Evolutionary conservation across 1,284 basidiomycete genomes (phyloP).

Genomic region (Marasmius oreades): DNA sequence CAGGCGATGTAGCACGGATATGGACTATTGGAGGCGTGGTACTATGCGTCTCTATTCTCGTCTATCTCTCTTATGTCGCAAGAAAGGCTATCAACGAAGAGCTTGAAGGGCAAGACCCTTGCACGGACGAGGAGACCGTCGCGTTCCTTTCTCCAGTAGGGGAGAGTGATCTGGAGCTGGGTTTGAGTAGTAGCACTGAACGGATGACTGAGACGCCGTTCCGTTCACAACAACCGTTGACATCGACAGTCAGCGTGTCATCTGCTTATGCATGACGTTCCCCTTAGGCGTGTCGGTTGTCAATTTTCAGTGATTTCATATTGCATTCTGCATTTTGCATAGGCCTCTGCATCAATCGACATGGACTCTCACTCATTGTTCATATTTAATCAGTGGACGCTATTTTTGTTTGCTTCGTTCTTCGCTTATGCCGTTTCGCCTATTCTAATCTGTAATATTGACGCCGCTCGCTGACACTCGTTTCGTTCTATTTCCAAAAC

Average conservation of each 20-base stretch:
- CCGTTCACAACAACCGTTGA: constrained; percentile 25
- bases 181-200: constrained; percentile 12
- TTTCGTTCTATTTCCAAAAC: too few relatives aligned
- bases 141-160: constrained; percentile 35
- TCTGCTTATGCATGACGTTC: neutral
- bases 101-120: constrained; percentile 47
- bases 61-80: constrained; percentile 79
- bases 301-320: neutral
- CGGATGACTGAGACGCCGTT: constrained; percentile 38
- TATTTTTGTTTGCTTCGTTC: too few relatives aligned
- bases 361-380: neutral
- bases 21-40: constrained; percentile 69
- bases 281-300: neutral
- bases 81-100: constrained; percentile 80
- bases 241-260: constrained; percentile 3
- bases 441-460: too few relatives aligned
- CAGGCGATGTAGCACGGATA: constrained; percentile 53
- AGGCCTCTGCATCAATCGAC: neutral
- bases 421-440: too few relatives aligned
- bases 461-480: too few relatives aligned
- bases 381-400: too few relatives aligned
- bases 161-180: constrained; percentile 7
- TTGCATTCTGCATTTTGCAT: neutral
- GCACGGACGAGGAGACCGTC: constrained; percentile 41
- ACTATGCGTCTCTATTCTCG: constrained; percentile 72